Conservation (phyloP, 345 rosid genomes). For the Theobroma cacao region DNA sequence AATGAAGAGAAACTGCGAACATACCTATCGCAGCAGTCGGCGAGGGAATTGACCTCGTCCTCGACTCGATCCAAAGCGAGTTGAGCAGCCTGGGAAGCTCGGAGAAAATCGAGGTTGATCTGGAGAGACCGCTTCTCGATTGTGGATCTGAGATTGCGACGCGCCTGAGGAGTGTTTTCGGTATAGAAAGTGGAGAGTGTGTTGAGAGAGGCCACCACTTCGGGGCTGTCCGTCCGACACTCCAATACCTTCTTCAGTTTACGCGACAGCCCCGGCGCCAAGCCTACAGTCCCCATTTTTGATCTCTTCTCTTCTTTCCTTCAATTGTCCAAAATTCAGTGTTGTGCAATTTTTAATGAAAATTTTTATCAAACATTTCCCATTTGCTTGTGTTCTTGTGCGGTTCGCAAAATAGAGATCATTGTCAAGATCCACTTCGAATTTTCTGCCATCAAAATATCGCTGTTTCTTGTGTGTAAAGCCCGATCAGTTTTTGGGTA, state of each 20-base stretch:
- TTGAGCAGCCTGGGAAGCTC: conserved; percentile 73
- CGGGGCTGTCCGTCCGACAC: conserved; percentile 84
- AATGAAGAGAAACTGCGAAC: neutral
- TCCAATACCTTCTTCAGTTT: conserved; percentile 93
- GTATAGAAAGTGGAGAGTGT: conserved; percentile 81
- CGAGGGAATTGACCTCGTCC: conserved; percentile 83
- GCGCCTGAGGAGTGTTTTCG: conserved; percentile 81
- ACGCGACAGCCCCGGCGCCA: conserved; percentile 95
- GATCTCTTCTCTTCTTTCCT: neutral
- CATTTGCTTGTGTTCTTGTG: neutral
- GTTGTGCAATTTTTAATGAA: too few species aligned
- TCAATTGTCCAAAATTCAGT: neutral
- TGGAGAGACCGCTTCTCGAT: conserved; percentile 91
- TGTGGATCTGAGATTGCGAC: conserved; percentile 97
- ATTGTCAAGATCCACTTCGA: neutral
- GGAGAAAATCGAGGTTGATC: conserved; percentile 78
- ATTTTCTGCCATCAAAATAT: too few species aligned
- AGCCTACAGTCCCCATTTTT: conserved; percentile 46
- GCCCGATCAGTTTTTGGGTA: too few species aligned
- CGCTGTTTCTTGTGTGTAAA: too few species aligned
- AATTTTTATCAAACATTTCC: neutral
- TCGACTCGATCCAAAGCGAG: conserved; percentile 89
- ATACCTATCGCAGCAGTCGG: conserved; percentile 90
- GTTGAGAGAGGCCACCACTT: conserved; percentile 73
- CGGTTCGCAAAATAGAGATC: neutral